Evolutionary conservation across 2,329 filamentous ascomycete species (phyloP).

Genomic region (Aspergillus carbonarius): DNA sequence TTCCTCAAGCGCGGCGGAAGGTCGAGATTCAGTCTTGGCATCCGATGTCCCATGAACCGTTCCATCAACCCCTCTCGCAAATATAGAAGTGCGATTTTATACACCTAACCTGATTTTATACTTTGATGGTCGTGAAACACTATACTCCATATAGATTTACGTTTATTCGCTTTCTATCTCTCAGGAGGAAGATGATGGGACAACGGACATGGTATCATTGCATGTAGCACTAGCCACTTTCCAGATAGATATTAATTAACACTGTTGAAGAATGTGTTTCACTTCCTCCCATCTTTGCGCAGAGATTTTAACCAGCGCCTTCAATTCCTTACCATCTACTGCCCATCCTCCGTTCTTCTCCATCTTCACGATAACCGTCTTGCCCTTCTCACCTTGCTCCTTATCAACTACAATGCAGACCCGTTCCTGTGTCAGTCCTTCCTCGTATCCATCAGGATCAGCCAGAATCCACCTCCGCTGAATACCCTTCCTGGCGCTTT

Average conservation of each 20-base stretch:
- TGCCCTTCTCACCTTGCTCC: constrained; percentile 47
- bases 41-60: constrained; percentile 5
- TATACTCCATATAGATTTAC: neutral
- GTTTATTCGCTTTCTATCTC: neutral
- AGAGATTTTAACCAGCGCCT: constrained; percentile 59
- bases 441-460: constrained; percentile 89
- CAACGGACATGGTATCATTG: constrained; percentile 27
- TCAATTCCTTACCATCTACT: constrained; percentile 64
- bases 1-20: constrained; percentile 13
- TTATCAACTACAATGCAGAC: constrained; percentile 77
- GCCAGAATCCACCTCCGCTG: constrained; percentile 68
- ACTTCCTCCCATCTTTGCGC: constrained; percentile 65
- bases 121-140: neutral
- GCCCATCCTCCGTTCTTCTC: constrained; percentile 81
- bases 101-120: neutral
- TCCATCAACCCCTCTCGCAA: neutral
- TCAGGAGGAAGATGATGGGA: neutral
- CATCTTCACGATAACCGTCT: constrained; percentile 61
- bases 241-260: constrained; percentile 17
- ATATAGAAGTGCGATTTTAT: constrained; percentile 7
- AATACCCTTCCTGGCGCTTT: constrained; percentile 43
- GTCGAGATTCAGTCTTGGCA: constrained; percentile 23
- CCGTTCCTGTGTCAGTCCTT: constrained; percentile 77
- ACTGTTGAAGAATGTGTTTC: constrained; percentile 42
- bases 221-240: constrained; percentile 8